phyloP scores from a whole-genome alignment of 768 basidiomycete genomes.

The Lactarius hengduanensis region DNA sequence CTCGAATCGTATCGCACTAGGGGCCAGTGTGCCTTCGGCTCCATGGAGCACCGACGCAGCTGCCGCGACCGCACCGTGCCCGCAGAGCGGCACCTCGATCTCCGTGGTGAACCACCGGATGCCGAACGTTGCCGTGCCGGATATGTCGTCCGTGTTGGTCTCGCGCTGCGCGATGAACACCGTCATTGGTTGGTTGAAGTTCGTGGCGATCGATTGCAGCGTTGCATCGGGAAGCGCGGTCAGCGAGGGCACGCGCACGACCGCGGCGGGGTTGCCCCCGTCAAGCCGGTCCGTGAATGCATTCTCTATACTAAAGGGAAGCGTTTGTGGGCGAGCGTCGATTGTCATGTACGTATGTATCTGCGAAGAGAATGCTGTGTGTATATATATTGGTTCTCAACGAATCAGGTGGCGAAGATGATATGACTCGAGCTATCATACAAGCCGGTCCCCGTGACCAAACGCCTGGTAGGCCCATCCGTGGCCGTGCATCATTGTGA shows the following conservation, averaged over 20 bases:
- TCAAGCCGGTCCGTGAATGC: slow-evolving; percentile 36
- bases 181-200: slow-evolving; percentile 32
- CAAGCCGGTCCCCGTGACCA: background rate
- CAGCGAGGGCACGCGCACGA: slow-evolving; percentile 32
- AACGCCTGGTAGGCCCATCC: too few species aligned
- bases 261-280: slow-evolving; percentile 37
- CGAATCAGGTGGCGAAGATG: too few species aligned
- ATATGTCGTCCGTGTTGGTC: background rate
- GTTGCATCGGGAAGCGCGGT: slow-evolving; percentile 23
- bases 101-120: slow-evolving; percentile 36
- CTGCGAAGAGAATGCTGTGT: background rate
- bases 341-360: background rate
- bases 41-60: slow-evolving; percentile 23
- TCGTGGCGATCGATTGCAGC: slow-evolving; percentile 27
- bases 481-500: too few species aligned
- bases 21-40: background rate
- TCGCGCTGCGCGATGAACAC: slow-evolving; percentile 25
- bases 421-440: background rate
- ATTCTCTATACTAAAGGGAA: slow-evolving; percentile 34
- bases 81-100: slow-evolving; percentile 34
- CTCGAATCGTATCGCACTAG: slow-evolving; percentile 15
- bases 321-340: slow-evolving; percentile 1
- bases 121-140: slow-evolving; percentile 18
- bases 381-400: background rate
- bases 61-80: slow-evolving; percentile 38